Evolutionary conservation across 257 asterid species (phyloP).

Genomic region (Asclepias syriaca): DNA sequence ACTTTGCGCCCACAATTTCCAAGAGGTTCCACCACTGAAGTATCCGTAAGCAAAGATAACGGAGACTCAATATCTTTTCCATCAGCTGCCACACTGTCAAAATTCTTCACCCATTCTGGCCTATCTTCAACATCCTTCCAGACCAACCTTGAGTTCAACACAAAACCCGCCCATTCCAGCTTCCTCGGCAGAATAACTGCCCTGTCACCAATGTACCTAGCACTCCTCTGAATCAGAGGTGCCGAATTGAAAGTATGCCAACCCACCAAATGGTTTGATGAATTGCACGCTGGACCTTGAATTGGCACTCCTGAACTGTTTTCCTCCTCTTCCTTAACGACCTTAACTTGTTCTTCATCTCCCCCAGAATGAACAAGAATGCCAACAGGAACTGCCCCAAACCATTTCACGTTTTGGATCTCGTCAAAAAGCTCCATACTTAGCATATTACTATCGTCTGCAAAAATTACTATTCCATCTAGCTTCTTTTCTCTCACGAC

Average conservation of each 20-base stretch:
- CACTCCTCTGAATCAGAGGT: constrained; percentile 53
- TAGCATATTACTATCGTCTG: constrained; percentile 97
- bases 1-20: constrained; percentile 89
- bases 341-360: constrained; percentile 36
- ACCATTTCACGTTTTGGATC: constrained; percentile 85
- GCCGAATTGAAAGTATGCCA: constrained; percentile 68
- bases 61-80: constrained; percentile 68
- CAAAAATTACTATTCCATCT: constrained; percentile 90
- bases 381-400: constrained; percentile 83
- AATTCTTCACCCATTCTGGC: constrained; percentile 79
- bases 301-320: constrained; percentile 53
- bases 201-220: constrained; percentile 76
- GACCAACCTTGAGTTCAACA: constrained; percentile 72
- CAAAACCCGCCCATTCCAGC: constrained; percentile 95
- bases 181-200: constrained; percentile 80
- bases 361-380: constrained; percentile 71
- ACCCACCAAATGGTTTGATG: constrained; percentile 70
- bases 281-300: constrained; percentile 96
- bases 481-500: constrained; percentile 61
- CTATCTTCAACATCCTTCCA: constrained; percentile 69
- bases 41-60: constrained; percentile 58
- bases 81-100: constrained; percentile 43
- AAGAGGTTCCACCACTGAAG: constrained; percentile 83
- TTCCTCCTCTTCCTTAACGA: constrained; percentile 37
- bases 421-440: constrained; percentile 89